Base-by-base conservation (phyloP, 1,284 basidiomycete species). In the Ganoderma multipileum region DNA sequence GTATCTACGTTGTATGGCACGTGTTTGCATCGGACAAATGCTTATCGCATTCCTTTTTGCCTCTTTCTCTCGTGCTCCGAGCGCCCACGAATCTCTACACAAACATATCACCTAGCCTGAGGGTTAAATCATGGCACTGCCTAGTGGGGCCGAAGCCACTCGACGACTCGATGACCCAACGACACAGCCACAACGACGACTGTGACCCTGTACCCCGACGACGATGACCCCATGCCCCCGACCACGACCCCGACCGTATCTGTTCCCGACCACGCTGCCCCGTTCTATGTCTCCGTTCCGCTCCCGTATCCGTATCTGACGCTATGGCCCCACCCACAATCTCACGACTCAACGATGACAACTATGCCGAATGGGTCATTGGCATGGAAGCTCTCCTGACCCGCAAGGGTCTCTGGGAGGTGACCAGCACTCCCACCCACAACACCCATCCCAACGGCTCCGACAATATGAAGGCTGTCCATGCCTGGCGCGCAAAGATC, bases 301-400 rank as follows among this genome's bases (percentile, higher is more conserved):
- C 14, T 8, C 44, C 44, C 44, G 20, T 14, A 18, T n/a, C n/a
- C 44, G 44, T 47, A 47, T n/a, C 44, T 9, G 20, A 47, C 44
- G 5, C n/a, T 9, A 47, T 47, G 44, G 20, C 9, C 5, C 44
- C n/a, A 7, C 23, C n/a, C n/a, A n/a, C n/a, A 1, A 47, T 47
- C 3, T 20, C 44, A 6, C 44, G 20, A 8, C 44, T 47, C 44
- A 23, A 23, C 20, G 44, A 47, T 6, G 9, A n/a, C n/a, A 80
- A 81, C 73, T 82, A 80, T 63, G 64, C 70, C 9, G 72, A 78
- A 44, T 82, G 80, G 80, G 63, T 67, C 12, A 64, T 81, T 39
- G 65, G 66, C 18, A 81, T 80, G 75, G 75, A 80, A 59, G 80
- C 80, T 23, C 38, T 75, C 30, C 75, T 82, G 12, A 69, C 75